Evolutionary conservation across 768 basidiomycete species (phyloP), one percentile per base, ranked within the genome.

Genomic region (Clavulina sp.): DNA sequence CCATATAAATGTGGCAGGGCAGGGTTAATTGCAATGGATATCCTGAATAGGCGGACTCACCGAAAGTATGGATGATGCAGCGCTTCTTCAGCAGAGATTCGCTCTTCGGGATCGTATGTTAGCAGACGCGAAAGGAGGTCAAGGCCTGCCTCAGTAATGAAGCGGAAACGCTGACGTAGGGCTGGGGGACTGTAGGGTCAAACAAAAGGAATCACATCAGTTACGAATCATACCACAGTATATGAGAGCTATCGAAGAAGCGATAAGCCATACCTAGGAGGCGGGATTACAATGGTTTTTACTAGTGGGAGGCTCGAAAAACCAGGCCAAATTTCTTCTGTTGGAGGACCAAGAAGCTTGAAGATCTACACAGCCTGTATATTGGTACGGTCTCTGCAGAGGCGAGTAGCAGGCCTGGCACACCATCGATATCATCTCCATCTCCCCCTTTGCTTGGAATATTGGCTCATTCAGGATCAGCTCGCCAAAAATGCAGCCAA

Each of bases 401-500:
- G 31, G 30, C 13, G 44, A 26, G 28, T n/a, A 7, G 6, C 28
- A 47, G 31, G 5, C 19, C 13, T 16, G 19, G 57, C 63, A 51
- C 36, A 70, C 70, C 80, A 87, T 84, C 48, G 77, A 76, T 46
- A 97, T 70, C 55, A 97, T 78, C 61, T 99, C 93, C 13, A 93
- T 70, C 63, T 99, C 95, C 34, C 80, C 80, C 61, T 92, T 83
- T n/a, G 92, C 91, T 66, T 92, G 93, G 63, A 97, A 89, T n/a
- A 97, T 70, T 2, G 95, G 89, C 64, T 95, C 89, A 57, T 91
- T 91, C 58, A 93, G 71, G 59, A 99, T 77, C 46, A 99, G 71
- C 64, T 99, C 95, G 13, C 86, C 92, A 60, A 97, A 96, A 58
- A 99, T 96, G 70, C 95, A 99, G 5, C 95, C 95, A 6, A 95